Evolutionary conservation across 2,329 filamentous ascomycete species (phyloP).

Genomic region (Sporothrix pallida): DNA sequence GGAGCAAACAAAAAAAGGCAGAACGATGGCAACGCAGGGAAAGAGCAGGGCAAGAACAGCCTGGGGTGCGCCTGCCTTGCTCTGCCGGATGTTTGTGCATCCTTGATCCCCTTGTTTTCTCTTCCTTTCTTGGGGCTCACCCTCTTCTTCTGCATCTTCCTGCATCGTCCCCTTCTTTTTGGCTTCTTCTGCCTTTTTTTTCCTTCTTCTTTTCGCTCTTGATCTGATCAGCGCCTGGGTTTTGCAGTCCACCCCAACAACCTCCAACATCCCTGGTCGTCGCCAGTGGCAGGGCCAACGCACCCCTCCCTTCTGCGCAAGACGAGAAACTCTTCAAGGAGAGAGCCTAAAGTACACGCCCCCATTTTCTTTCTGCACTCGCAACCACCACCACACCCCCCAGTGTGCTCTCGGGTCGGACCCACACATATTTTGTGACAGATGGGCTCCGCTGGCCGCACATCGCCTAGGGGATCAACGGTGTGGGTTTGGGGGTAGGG

Average conservation of each 20-base stretch:
- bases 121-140: neutral
- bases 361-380: neutral
- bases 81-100: slow-evolving; percentile 19
- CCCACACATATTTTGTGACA: slow-evolving; percentile 64
- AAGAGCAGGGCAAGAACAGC: neutral
- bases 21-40: neutral
- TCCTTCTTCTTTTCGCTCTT: neutral
- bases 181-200: slow-evolving; percentile 20
- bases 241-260: slow-evolving; percentile 35
- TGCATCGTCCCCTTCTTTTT: slow-evolving; percentile 14
- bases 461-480: slow-evolving; percentile 56
- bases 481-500: slow-evolving; percentile 37
- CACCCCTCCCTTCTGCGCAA: slow-evolving; percentile 2
- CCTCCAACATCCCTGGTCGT: slow-evolving; percentile 40
- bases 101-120: slow-evolving; percentile 4
- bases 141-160: neutral
- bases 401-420: slow-evolving; percentile 43
- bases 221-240: slow-evolving; percentile 42
- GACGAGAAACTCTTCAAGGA: slow-evolving; percentile 15
- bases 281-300: slow-evolving; percentile 1
- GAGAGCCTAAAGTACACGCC: slow-evolving; percentile 14
- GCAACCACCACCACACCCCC: slow-evolving; percentile 31
- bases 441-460: slow-evolving; percentile 50
- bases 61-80: neutral
- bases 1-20: neutral